phyloP scores from a whole-genome alignment of 2,329 filamentous ascomycete species.

The Geoglossum cookeanum region DNA sequence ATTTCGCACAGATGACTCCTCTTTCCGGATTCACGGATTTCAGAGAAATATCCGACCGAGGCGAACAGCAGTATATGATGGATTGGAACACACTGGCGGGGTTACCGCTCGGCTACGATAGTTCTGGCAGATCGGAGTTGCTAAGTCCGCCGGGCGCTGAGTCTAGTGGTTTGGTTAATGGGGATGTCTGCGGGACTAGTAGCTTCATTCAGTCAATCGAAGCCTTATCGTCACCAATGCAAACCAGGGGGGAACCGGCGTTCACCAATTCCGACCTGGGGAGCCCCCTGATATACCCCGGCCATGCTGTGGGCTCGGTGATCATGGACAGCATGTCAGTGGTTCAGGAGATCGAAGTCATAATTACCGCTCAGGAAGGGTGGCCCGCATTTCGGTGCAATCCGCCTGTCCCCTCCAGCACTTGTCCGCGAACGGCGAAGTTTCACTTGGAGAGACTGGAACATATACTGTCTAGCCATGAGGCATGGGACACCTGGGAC shows the following conservation, averaged over 20 bases:
- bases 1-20: slow-evolving; percentile 24
- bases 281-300: not conserved
- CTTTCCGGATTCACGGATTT: slow-evolving; percentile 29
- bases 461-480: slow-evolving; percentile 30
- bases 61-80: slow-evolving; percentile 25
- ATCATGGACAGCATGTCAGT: not conserved
- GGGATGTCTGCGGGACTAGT: not conserved
- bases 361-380: slow-evolving; percentile 30
- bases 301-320: slow-evolving; percentile 9
- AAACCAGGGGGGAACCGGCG: not conserved
- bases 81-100: slow-evolving; percentile 27
- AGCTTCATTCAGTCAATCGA: not conserved
- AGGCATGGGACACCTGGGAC: slow-evolving; percentile 31
- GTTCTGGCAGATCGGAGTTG: slow-evolving; percentile 7
- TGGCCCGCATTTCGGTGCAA: slow-evolving; percentile 35
- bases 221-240: not conserved
- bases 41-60: slow-evolving; percentile 18
- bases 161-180: not conserved
- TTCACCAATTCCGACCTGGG: not conserved
- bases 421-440: slow-evolving; percentile 30
- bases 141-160: not conserved
- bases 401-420: slow-evolving; percentile 26
- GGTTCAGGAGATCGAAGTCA: slow-evolving; percentile 24
- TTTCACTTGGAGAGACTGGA: slow-evolving; percentile 32
- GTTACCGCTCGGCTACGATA: slow-evolving; percentile 25